These are phyloP conservation scores for Sclerotinia sclerotiorum DNA, from an alignment of 2,329 filamentous ascomycete species.

Conservation along the genomic window DNA sequence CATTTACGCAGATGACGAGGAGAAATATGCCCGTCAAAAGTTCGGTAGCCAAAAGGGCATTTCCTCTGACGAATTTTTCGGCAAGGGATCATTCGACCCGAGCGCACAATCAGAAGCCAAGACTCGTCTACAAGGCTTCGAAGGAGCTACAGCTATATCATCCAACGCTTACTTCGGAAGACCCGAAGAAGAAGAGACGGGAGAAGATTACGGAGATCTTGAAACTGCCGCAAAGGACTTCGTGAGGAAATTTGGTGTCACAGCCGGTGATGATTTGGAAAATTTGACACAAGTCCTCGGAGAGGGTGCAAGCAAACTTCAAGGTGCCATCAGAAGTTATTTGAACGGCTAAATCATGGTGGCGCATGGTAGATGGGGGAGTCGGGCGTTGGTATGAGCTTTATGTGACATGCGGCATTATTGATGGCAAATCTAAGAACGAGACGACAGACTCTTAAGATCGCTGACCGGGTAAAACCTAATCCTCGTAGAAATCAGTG, in stretches of 20 bases:
- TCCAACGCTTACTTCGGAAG: conserved; percentile 98
- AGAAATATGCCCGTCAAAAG: conserved; percentile 81
- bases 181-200: conserved; percentile 73
- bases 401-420: neutral
- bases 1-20: conserved; percentile 62
- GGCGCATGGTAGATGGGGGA: neutral
- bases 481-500: neutral
- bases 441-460: neutral
- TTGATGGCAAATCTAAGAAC: neutral
- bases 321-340: conserved; percentile 70
- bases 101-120: conserved; percentile 82
- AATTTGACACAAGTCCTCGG: conserved; percentile 81
- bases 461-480: neutral
- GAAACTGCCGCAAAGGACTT: conserved; percentile 96
- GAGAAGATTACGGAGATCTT: conserved; percentile 83
- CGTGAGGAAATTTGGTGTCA: conserved; percentile 90
- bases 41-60: conserved; percentile 95
- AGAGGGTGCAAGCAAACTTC: conserved; percentile 79
- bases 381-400: conserved; percentile 16
- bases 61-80: conserved; percentile 97
- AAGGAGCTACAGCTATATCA: conserved; percentile 87
- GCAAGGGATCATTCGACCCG: conserved; percentile 83
- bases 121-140: conserved; percentile 82
- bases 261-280: conserved; percentile 92
- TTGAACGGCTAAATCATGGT: conserved; percentile 52